Percentiles rank a stretch among this genome's conserved stretches.
phyloP scores from a whole-genome alignment of 495 filamentous ascomycete genomes.

The Neurospora terricola region DNA sequence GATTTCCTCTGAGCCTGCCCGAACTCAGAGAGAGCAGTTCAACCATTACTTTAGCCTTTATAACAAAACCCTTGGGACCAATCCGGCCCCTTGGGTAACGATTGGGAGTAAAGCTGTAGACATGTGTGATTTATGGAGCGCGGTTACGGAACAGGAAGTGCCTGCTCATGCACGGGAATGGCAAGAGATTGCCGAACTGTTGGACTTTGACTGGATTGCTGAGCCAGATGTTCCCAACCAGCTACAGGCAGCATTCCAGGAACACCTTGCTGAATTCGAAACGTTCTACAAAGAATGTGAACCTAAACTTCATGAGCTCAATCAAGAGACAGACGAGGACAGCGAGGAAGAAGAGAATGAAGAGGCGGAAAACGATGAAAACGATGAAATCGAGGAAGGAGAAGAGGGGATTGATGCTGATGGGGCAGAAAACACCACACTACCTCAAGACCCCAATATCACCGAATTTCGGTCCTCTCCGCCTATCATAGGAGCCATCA shows the following conservation, averaged over 20 bases:
- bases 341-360: constrained; percentile 6
- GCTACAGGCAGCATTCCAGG: constrained; percentile 26
- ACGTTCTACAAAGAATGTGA: constrained; percentile 15
- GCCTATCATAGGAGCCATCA: neutral
- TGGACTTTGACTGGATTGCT: constrained; percentile 31
- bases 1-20: neutral
- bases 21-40: constrained; percentile 12
- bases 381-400: constrained; percentile 3
- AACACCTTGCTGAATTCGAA: constrained; percentile 22
- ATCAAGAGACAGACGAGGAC: neutral
- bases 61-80: neutral
- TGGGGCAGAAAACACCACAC: constrained; percentile 1
- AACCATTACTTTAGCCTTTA: constrained; percentile 16
- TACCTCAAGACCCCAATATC: neutral
- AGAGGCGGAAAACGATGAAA: constrained; percentile 9
- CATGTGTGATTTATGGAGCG: constrained; percentile 29
- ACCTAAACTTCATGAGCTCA: neutral
- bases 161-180: constrained; percentile 22
- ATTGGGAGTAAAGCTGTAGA: constrained; percentile 17
- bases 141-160: constrained; percentile 17
- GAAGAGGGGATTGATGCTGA: constrained; percentile 8
- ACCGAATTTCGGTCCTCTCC: neutral
- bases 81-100: constrained; percentile 11
- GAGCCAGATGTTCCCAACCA: constrained; percentile 21
- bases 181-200: constrained; percentile 24